Evolutionary conservation across 371 early-diverging fungal genomes (phyloP).

Genomic region (Haplosporangium sp.): DNA sequence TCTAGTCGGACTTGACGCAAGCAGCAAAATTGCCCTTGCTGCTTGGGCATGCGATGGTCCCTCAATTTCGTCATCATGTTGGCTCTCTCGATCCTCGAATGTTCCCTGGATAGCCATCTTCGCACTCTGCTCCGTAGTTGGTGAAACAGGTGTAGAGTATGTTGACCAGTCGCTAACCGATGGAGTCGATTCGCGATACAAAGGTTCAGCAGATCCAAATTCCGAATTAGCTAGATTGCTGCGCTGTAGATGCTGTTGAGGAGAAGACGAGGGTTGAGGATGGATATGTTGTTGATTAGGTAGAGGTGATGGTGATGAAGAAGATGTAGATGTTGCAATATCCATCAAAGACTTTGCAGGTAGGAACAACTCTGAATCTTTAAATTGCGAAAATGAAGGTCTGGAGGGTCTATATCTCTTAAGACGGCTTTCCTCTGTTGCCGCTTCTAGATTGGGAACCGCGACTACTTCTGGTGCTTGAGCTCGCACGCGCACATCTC

Average conservation of each 20-base stretch:
- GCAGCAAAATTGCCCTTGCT: conserved; percentile 28
- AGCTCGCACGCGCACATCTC: not conserved
- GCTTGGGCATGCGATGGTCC: conserved; percentile 28
- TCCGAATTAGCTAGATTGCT: conserved; percentile 1
- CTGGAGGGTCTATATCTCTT: conserved; percentile 9
- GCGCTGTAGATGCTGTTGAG: conserved; percentile 6
- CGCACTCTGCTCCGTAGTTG: conserved; percentile 10
- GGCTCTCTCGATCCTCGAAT: not conserved
- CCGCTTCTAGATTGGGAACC: not conserved
- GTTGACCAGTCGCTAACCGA: conserved; percentile 17
- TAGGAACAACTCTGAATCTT: conserved; percentile 46
- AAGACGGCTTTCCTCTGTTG: not conserved
- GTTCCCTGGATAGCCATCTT: conserved; percentile 9
- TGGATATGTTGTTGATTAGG: not conserved
- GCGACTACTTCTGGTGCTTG: not conserved
- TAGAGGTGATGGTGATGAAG: conserved; percentile 4
- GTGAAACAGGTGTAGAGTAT: conserved; percentile 16
- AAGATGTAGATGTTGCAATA: conserved; percentile 38
- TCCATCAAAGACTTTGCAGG: conserved; percentile 50
- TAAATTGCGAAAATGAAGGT: conserved; percentile 41
- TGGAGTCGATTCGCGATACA: conserved; percentile 24
- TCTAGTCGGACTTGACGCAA: conserved; percentile 32
- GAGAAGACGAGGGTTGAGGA: not conserved
- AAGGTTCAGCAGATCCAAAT: conserved; percentile 14
- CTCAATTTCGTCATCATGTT: conserved; percentile 1